phyloP scores from a whole-genome alignment of 192 early-diverging fungal genomes.

The Linnemannia zychae region DNA sequence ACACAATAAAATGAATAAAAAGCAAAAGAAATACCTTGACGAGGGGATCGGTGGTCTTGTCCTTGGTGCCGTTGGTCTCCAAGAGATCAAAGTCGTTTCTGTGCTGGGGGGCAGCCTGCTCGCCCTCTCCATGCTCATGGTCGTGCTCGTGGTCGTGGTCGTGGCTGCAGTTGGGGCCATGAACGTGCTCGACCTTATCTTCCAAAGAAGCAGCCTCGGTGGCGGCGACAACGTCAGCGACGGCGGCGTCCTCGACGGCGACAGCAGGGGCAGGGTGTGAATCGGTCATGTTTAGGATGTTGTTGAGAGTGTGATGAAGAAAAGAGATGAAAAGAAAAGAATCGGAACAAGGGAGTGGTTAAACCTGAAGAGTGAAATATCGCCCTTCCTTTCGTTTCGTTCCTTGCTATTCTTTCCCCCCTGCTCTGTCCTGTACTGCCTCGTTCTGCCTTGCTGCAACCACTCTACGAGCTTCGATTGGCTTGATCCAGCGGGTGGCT shows the following conservation, averaged over 20 bases:
- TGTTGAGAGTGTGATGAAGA: slow-evolving; percentile 5
- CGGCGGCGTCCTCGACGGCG: slow-evolving; percentile 20
- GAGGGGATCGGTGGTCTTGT: slow-evolving; percentile 63
- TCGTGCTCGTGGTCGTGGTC: slow-evolving; percentile 47
- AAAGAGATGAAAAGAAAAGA: slow-evolving; percentile 8
- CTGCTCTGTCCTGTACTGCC: background rate
- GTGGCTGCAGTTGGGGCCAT: slow-evolving; percentile 52
- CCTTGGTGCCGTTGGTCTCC: slow-evolving; percentile 57
- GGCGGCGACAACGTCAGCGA: slow-evolving; percentile 25
- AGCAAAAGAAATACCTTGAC: slow-evolving; percentile 41
- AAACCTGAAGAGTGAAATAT: background rate
- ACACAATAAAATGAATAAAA: background rate
- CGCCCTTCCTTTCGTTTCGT: background rate
- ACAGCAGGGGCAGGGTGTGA: slow-evolving; percentile 12
- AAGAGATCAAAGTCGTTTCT: slow-evolving; percentile 64
- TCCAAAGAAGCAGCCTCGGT: slow-evolving; percentile 31
- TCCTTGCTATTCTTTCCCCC: background rate
- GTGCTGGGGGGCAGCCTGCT: slow-evolving; percentile 24
- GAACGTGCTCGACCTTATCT: slow-evolving; percentile 45
- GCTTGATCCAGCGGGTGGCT: background rate
- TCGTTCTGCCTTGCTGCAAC: background rate
- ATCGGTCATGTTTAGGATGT: slow-evolving; percentile 39
- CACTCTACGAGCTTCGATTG: background rate
- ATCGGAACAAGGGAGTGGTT: background rate
- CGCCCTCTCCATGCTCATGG: slow-evolving; percentile 17